These are phyloP conservation scores for Xylaria sp. DNA, from an alignment of 2,329 filamentous ascomycete genomes.

Conservation along the genomic window DNA sequence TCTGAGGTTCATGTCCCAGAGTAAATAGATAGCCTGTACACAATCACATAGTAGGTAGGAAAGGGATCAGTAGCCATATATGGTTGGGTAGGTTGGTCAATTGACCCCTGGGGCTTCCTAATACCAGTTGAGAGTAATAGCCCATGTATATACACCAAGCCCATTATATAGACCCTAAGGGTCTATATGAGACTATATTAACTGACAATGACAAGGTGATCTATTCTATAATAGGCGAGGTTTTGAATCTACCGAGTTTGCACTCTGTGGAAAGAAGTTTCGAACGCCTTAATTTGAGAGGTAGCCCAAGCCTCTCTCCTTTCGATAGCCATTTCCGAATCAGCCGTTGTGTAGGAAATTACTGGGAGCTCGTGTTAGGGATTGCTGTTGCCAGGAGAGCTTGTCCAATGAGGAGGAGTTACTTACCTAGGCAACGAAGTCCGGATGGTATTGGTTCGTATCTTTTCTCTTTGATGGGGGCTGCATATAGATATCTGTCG, in stretches of 20 bases:
- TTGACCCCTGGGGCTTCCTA: too few relatives aligned
- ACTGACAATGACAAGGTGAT: too few relatives aligned
- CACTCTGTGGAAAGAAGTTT: constrained; percentile 5
- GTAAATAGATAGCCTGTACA: too few relatives aligned
- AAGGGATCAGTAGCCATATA: too few relatives aligned
- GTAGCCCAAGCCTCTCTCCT: constrained; percentile 7
- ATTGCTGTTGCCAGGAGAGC: background rate
- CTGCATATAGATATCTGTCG: background rate
- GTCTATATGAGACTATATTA: too few relatives aligned
- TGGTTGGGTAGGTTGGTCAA: too few relatives aligned
- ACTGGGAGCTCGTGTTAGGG: background rate
- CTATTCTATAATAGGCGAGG: background rate
- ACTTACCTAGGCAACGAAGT: constrained; percentile 16
- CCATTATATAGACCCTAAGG: too few relatives aligned
- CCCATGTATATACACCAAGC: too few relatives aligned
- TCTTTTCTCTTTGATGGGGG: background rate
- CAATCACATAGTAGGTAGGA: too few relatives aligned
- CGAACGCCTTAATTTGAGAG: constrained; percentile 22
- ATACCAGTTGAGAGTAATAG: too few relatives aligned
- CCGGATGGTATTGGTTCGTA: constrained; percentile 17
- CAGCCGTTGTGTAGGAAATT: background rate
- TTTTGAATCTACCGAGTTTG: background rate
- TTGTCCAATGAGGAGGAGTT: background rate
- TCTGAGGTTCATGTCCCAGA: too few relatives aligned
- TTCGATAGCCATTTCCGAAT: background rate